Conservation (phyloP, 2,329 filamentous ascomycete species). For the Amauroascus verrucosus region DNA sequence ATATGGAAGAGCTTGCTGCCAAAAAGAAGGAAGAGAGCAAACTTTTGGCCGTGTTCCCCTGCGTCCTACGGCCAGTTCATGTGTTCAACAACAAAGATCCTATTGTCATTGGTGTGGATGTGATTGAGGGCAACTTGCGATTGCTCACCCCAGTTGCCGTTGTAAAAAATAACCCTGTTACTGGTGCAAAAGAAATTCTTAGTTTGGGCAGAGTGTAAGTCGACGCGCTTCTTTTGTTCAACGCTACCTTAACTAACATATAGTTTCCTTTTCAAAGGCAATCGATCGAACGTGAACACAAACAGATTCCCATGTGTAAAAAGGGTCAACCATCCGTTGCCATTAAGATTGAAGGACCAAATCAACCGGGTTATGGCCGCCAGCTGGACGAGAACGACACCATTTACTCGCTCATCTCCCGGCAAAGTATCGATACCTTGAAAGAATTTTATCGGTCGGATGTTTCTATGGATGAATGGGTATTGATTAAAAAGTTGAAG, state of each 20-base stretch:
- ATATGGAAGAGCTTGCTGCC: conserved; percentile 78
- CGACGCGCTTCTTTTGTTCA: conserved; percentile 5
- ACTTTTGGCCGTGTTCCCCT: conserved; percentile 92
- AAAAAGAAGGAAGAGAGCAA: conserved; percentile 96
- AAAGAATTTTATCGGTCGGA: conserved; percentile 92
- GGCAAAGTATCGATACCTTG: conserved; percentile 81
- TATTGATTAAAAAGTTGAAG: conserved; percentile 90
- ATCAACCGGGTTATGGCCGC: conserved; percentile 88
- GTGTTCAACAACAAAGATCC: conserved; percentile 98
- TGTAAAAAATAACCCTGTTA: conserved; percentile 69
- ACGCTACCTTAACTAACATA: conserved; percentile 20
- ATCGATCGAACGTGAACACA: conserved; percentile 95
- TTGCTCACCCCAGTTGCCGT: conserved; percentile 84
- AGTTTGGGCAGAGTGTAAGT: conserved; percentile 86
- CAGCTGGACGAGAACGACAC: conserved; percentile 86
- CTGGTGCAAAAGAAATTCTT: conserved; percentile 73
- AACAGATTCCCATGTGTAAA: conserved; percentile 83
- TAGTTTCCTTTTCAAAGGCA: conserved; percentile 53
- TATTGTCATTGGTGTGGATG: conserved; percentile 91
- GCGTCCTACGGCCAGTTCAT: conserved; percentile 75
- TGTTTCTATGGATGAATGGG: conserved; percentile 87
- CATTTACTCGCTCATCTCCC: conserved; percentile 78
- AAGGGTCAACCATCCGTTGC: conserved; percentile 95
- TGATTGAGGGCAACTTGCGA: conserved; percentile 76
- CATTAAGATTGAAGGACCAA: conserved; percentile 88